Evolutionary conservation across 352 stramenopile genomes (phyloP).

Genomic region (Globisporangium sylvaticum): DNA sequence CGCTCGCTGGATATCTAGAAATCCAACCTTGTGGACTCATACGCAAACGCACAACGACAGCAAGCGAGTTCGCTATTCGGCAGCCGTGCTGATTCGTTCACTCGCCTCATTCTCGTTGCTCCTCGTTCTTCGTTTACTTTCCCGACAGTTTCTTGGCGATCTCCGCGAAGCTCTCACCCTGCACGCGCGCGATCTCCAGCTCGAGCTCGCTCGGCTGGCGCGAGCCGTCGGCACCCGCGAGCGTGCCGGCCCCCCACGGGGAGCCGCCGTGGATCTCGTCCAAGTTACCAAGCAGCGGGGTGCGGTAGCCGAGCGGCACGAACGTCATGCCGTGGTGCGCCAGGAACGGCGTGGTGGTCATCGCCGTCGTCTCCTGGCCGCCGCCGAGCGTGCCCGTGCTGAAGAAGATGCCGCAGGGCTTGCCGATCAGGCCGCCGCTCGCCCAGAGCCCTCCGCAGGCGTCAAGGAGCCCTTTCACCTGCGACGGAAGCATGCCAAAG

Average conservation of each 20-base stretch:
- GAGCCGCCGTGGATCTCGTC: constrained; percentile 63
- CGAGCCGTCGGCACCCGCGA: constrained; percentile 69
- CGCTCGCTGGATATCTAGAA: too few species aligned
- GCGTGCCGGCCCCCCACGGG: constrained; percentile 72
- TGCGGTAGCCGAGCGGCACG: constrained; percentile 67
- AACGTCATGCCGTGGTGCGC: constrained; percentile 87
- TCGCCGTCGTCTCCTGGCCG: constrained; percentile 81
- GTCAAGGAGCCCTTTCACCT: constrained; percentile 87
- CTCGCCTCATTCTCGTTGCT: too few species aligned
- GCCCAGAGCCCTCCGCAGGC: constrained; percentile 70
- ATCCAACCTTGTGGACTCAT: too few species aligned
- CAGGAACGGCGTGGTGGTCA: constrained; percentile 77
- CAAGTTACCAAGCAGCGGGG: constrained; percentile 37
- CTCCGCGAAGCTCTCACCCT: constrained; percentile 76
- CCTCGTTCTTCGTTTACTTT: too few species aligned
- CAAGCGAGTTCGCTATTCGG: neutral
- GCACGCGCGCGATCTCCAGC: constrained; percentile 55
- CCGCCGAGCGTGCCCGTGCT: constrained; percentile 58
- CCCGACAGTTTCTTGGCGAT: constrained; percentile 65
- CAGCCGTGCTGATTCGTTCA: neutral
- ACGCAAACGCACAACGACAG: too few species aligned
- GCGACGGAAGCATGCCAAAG: constrained; percentile 70
- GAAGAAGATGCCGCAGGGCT: constrained; percentile 80
- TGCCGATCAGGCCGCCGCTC: constrained; percentile 64
- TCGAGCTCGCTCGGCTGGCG: constrained; percentile 77